Percentiles rank a stretch among this genome's conserved stretches.
phyloP scores from a whole-genome alignment of 2,329 filamentous ascomycete species.

The Capronia americana region DNA sequence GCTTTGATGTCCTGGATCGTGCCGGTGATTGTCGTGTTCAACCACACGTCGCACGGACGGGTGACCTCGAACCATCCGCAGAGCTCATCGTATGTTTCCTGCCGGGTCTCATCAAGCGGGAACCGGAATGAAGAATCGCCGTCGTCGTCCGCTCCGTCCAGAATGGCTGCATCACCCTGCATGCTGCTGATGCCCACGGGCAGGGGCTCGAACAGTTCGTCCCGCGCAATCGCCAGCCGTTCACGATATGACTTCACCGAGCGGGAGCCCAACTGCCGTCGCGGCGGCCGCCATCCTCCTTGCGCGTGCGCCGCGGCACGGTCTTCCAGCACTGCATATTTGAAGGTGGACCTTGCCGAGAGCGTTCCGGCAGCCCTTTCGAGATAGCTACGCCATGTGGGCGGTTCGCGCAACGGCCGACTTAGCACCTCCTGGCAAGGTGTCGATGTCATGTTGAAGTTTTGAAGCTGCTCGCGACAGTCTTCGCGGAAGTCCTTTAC shows the following conservation, averaged over 20 bases:
- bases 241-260: not conserved
- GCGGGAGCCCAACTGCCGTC: not conserved
- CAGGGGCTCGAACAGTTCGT: not conserved
- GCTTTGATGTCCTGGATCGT: not conserved
- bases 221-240: not conserved
- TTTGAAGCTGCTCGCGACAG: slow-evolving; percentile 8
- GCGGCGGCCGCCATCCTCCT: not conserved
- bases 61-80: not conserved
- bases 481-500: slow-evolving; percentile 13
- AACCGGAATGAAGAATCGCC: not conserved
- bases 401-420: slow-evolving; percentile 1
- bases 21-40: not conserved
- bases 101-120: not conserved
- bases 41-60: not conserved
- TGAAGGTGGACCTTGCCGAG: not conserved
- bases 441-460: not conserved
- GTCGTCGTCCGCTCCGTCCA: not conserved
- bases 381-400: slow-evolving; percentile 4
- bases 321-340: no score
- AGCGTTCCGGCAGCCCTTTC: not conserved
- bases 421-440: not conserved
- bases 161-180: not conserved
- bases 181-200: not conserved
- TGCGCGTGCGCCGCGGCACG: no score
- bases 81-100: not conserved